These are phyloP conservation scores for Lasiosphaeris hirsuta DNA, from an alignment of 495 filamentous ascomycete genomes.

Conservation along the genomic window DNA sequence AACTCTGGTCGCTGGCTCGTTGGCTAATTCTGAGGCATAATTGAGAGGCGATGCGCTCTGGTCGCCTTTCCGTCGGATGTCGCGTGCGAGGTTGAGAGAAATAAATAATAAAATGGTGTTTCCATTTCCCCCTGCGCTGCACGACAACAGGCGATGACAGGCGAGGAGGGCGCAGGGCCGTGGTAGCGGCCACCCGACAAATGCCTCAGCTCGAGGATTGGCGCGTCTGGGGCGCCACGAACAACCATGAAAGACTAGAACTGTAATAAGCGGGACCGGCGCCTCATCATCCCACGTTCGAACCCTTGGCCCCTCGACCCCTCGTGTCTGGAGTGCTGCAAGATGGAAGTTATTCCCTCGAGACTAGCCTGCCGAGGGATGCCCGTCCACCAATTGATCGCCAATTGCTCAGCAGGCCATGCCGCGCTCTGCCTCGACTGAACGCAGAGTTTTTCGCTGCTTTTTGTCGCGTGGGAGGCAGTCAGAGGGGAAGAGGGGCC, in stretches of 20 bases:
- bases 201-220: conserved; percentile 1
- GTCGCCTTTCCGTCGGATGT: background rate
- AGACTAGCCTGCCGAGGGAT: background rate
- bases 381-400: background rate
- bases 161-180: background rate
- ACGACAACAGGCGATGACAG: no score
- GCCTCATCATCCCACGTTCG: background rate
- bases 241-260: background rate
- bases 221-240: background rate
- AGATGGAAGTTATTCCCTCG: background rate
- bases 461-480: no score
- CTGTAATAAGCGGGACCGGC: background rate
- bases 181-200: background rate
- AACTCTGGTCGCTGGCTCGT: background rate
- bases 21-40: conserved; percentile 1
- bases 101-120: background rate
- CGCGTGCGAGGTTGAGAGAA: background rate
- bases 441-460: no score
- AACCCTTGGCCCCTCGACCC: background rate
- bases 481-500: no score
- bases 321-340: conserved; percentile 1
- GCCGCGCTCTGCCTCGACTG: no score
- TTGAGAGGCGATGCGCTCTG: background rate
- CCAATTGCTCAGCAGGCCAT: background rate
- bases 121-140: no score